Base-by-base conservation (phyloP, 805 yeast genomes). In the Zygosaccharomyces siamensis region DNA sequence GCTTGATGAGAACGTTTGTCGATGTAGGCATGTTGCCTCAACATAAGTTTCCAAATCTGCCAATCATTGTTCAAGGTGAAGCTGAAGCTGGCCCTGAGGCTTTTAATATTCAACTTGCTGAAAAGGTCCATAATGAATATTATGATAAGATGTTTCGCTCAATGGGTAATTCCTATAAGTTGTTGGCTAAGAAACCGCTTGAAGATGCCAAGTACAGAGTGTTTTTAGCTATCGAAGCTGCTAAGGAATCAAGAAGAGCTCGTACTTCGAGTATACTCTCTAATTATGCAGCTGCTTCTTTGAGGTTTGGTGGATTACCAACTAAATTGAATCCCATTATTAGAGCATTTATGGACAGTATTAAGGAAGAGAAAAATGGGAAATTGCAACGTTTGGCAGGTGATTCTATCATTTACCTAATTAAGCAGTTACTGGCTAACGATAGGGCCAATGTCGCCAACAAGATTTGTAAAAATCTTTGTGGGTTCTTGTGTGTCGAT, bases 401-500 rank as follows among this genome's bases (percentile, higher is more conserved):
- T 1, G 63, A 66, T 1, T 77, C 96, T 0, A 78, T 90, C 27
- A 77, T 90, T 7, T 67, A 71, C 30, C 73, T 93, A 46, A 79
- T 89, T 33, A 61, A 68, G n/a, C 77, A 78, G 52, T 76, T 95
- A 47, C 73, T 80, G 31, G 63, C 63, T 1, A 69, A 68, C 4
- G 80, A 79, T 7, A 89, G 89, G 61, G 64, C 63, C n/a, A 82
- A 81, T 32, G 93, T 92, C 1, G 81, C 92, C 2, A 95, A 88
- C 57, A 93, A 93, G 63, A 85, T 95, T 54, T 80, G 88, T 39
- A 92, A 88, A 64, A 93, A 93, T 61, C 70, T 95, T 48, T 87
- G 96, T 69, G 96, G 92, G 0, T 92, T 92, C 63, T 63, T 93
- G 45, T 93, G 99, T 70, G 97, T 90, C 28, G 99, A 92, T 63